A percentile compares a stretch with the other conserved stretches of the same genome.
These are phyloP conservation scores for Wickerhamiella domercqiae DNA, from an alignment of 805 yeast species.

Conservation along the genomic window DNA sequence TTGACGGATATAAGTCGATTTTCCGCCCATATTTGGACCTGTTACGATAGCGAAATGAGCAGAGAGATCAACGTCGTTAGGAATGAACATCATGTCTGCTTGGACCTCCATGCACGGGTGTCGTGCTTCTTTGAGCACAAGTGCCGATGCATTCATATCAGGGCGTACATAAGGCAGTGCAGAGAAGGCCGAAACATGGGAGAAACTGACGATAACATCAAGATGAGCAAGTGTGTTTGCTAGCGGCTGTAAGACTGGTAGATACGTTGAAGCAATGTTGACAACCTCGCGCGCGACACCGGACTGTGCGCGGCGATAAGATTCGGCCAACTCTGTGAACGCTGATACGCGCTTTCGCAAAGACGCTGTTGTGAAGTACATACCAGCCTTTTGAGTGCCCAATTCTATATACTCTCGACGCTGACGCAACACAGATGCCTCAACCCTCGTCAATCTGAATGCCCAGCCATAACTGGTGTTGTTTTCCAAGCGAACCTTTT, in stretches of 20 bases:
- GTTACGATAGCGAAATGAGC: constrained; percentile 66
- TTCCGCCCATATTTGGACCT: constrained; percentile 86
- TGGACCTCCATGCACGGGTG: constrained; percentile 93
- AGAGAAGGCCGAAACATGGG: constrained; percentile 69
- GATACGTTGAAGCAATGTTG: constrained; percentile 63
- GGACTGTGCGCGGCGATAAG: constrained; percentile 61
- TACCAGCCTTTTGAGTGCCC: constrained; percentile 91
- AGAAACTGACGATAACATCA: constrained; percentile 76
- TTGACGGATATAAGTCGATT: constrained; percentile 65
- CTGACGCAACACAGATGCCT: constrained; percentile 63
- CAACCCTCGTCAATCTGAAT: constrained; percentile 76
- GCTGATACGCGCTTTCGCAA: constrained; percentile 46
- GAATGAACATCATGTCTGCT: constrained; percentile 77
- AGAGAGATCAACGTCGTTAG: constrained; percentile 67
- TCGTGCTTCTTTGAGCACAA: constrained; percentile 57
- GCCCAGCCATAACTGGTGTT: constrained; percentile 91
- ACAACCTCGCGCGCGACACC: constrained; percentile 73
- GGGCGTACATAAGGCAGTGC: constrained; percentile 74
- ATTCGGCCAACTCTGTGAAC: constrained; percentile 41
- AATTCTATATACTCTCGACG: constrained; percentile 52
- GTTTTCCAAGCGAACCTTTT: constrained; percentile 76
- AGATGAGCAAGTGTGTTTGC: constrained; percentile 51
- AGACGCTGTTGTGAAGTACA: constrained; percentile 65
- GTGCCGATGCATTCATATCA: constrained; percentile 32
- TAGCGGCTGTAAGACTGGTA: constrained; percentile 58